Conservation (phyloP, 768 basidiomycete genomes). For the Panaeolus papilionaceus region DNA sequence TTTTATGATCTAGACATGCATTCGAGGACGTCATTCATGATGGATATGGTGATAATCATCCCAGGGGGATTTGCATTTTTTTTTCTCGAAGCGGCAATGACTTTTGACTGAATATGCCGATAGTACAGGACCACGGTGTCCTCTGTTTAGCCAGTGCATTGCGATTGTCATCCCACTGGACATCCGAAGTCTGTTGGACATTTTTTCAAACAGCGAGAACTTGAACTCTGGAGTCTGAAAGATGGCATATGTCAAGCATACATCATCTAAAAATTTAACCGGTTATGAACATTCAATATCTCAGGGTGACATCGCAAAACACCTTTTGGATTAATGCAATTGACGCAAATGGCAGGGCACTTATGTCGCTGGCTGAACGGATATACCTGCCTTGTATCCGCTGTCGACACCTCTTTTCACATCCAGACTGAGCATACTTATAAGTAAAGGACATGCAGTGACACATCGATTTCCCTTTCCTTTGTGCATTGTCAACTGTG, state of each 20-base stretch:
- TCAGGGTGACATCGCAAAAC: conserved; percentile 3
- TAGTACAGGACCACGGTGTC: neutral
- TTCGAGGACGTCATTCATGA: conserved; percentile 7
- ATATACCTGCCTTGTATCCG: conserved; percentile 2
- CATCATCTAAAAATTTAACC: conserved; percentile 7
- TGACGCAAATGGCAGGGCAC: conserved; percentile 6
- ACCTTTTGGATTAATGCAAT: conserved; percentile 12
- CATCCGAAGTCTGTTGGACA: neutral
- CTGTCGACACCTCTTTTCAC: conserved; percentile 4
- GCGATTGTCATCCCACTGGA: neutral
- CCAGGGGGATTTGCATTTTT: neutral
- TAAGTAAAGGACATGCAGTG: conserved; percentile 5
- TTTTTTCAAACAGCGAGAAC: neutral
- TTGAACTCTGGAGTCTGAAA: neutral
- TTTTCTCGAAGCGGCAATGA: neutral
- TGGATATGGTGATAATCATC: neutral
- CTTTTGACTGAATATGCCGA: neutral
- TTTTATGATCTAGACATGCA: neutral
- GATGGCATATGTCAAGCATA: conserved; percentile 7
- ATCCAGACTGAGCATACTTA: neutral
- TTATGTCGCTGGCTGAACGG: conserved; percentile 6
- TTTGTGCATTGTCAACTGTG: neutral
- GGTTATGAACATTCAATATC: conserved; percentile 8
- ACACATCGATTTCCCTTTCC: neutral
- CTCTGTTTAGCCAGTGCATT: neutral